phyloP scores from a whole-genome alignment of 352 stramenopile species.

The Phytophthora tubulina region DNA sequence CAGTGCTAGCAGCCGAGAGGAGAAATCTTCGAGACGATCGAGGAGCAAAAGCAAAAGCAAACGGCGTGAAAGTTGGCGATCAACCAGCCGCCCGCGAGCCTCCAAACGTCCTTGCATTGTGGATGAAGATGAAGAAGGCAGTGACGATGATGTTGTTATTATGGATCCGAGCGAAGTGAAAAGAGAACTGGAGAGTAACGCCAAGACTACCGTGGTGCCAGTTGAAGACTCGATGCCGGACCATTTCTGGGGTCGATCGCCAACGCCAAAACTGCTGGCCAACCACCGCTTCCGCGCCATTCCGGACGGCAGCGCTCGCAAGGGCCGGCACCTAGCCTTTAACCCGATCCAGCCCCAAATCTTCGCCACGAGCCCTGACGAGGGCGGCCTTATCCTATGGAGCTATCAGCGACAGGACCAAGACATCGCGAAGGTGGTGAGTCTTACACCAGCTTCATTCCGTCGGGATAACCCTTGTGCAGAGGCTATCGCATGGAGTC shows the following conservation, averaged over 20 bases:
- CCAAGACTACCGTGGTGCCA: slow-evolving; percentile 38
- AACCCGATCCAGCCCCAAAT: slow-evolving; percentile 78
- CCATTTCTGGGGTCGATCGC: slow-evolving; percentile 79
- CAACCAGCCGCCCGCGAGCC: slow-evolving; percentile 40
- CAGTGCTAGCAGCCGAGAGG: slow-evolving; percentile 20
- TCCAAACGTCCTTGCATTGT: slow-evolving; percentile 72
- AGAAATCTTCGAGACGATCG: slow-evolving; percentile 25
- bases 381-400: slow-evolving; percentile 84
- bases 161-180: slow-evolving; percentile 60
- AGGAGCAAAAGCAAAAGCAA: slow-evolving; percentile 38
- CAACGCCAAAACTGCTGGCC: slow-evolving; percentile 71
- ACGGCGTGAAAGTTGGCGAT: slow-evolving; percentile 38
- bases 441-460: slow-evolving; percentile 67
- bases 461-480: slow-evolving; percentile 70
- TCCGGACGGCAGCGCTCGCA: slow-evolving; percentile 71
- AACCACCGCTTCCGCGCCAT: slow-evolving; percentile 72
- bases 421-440: slow-evolving; percentile 70
- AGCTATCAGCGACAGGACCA: slow-evolving; percentile 73
- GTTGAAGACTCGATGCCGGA: slow-evolving; percentile 65
- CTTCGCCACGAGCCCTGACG: slow-evolving; percentile 82
- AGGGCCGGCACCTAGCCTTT: slow-evolving; percentile 78
- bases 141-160: slow-evolving; percentile 67
- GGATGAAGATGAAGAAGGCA: slow-evolving; percentile 71
- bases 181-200: slow-evolving; percentile 33
- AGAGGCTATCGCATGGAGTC: slow-evolving; percentile 82